phyloP scores from a whole-genome alignment of 331 rosid genomes.

The Spiraea crenata region DNA sequence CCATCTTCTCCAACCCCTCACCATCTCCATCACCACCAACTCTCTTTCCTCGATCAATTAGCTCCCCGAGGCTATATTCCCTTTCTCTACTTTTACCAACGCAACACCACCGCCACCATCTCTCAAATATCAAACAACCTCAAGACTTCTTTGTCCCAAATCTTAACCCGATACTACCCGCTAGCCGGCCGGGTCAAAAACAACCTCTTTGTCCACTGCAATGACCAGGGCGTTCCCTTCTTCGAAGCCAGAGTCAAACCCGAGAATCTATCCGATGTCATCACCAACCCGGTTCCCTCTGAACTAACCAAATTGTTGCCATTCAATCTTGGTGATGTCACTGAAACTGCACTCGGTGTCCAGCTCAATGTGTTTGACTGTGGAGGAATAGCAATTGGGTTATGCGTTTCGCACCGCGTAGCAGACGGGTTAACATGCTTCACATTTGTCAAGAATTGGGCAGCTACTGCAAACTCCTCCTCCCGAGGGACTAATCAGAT shows the following conservation, averaged over 20 bases:
- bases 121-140: slow-evolving; percentile 18
- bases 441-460: slow-evolving; percentile 23
- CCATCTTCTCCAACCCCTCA: slow-evolving; percentile 40
- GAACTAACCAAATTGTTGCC: slow-evolving; percentile 24
- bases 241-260: slow-evolving; percentile 8
- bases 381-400: slow-evolving; percentile 29
- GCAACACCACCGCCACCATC: not conserved
- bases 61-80: slow-evolving; percentile 24
- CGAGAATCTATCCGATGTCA: slow-evolving; percentile 12
- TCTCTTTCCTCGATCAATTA: slow-evolving; percentile 38
- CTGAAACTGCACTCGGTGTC: slow-evolving; percentile 18
- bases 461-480: not conserved
- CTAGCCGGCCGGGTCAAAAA: slow-evolving; percentile 23
- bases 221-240: slow-evolving; percentile 33
- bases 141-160: slow-evolving; percentile 23
- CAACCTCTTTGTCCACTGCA: slow-evolving; percentile 19
- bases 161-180: slow-evolving; percentile 20
- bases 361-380: slow-evolving; percentile 34
- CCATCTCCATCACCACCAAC: slow-evolving; percentile 27
- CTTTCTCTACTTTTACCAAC: slow-evolving; percentile 18
- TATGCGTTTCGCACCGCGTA: slow-evolving; percentile 23
- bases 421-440: slow-evolving; percentile 21
- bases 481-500: not conserved
- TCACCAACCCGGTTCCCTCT: not conserved
- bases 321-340: slow-evolving; percentile 1